These are phyloP conservation scores for Euptelea pleiosperma DNA, from an alignment of 164 flowering plant genomes.

Conservation along the genomic window DNA sequence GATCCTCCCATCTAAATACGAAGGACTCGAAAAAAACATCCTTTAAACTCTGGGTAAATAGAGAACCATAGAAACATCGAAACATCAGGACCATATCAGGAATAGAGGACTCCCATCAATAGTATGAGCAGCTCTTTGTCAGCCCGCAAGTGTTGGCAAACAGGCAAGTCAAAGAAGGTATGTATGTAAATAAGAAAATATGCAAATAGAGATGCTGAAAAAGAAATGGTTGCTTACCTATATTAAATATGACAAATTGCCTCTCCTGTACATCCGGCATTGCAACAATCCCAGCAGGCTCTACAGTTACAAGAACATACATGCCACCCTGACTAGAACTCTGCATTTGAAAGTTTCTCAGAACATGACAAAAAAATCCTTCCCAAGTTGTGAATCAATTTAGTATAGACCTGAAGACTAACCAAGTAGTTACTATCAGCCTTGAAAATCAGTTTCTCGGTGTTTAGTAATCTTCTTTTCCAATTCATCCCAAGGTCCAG, in stretches of 20 bases:
- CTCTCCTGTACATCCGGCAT: slow-evolving; percentile 57
- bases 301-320: slow-evolving; percentile 61
- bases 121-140: no score
- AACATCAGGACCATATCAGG: no score
- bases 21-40: no score
- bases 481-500: slow-evolving; percentile 24
- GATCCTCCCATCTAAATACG: no score
- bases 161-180: no score
- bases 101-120: no score
- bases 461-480: slow-evolving; percentile 71
- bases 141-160: no score
- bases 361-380: neutral
- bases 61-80: no score
- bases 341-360: slow-evolving; percentile 11
- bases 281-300: slow-evolving; percentile 86
- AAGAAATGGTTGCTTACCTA: slow-evolving; percentile 47
- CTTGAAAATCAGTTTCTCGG: slow-evolving; percentile 83
- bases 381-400: neutral
- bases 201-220: neutral
- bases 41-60: no score
- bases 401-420: slow-evolving; percentile 28
- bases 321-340: slow-evolving; percentile 34
- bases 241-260: slow-evolving; percentile 58
- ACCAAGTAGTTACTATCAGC: slow-evolving; percentile 32
- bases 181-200: no score